phyloP scores from a whole-genome alignment of 495 filamentous ascomycete genomes.

The Collariella sp. region DNA sequence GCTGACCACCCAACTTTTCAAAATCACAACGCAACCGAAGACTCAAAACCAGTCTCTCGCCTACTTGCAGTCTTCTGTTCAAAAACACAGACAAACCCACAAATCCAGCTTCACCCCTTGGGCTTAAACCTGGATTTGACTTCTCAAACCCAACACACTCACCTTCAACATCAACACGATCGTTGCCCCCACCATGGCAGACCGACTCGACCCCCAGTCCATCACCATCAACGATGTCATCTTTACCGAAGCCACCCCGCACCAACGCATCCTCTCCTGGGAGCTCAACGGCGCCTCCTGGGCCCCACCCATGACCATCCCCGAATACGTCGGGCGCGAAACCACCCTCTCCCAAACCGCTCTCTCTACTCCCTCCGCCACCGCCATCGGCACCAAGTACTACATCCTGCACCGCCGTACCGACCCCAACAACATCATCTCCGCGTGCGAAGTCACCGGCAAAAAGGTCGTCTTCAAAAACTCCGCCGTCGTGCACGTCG shows the following conservation, averaged over 20 bases:
- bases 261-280: conserved; percentile 17
- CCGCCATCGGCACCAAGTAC: conserved; percentile 14
- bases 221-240: conserved; percentile 5
- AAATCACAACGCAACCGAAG: no score
- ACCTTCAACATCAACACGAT: neutral
- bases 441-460: conserved; percentile 16
- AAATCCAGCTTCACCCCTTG: no score
- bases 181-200: neutral
- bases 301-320: conserved; percentile 15
- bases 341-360: conserved; percentile 11
- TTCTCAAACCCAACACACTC: no score
- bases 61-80: no score
- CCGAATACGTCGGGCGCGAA: conserved; percentile 17
- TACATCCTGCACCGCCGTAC: conserved; percentile 14
- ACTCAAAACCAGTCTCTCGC: no score
- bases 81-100: no score
- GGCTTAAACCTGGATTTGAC: no score
- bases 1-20: no score
- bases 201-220: neutral
- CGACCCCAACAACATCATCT: conserved; percentile 15
- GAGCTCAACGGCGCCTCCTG: conserved; percentile 18
- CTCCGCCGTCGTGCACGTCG: neutral
- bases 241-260: conserved; percentile 13
- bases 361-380: conserved; percentile 10
- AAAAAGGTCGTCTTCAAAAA: conserved; percentile 7